Percentiles rank a stretch among this genome's conserved stretches.
These are phyloP conservation scores for Glycine latifolia DNA, from an alignment of 306 rosid genomes.

Conservation along the genomic window DNA sequence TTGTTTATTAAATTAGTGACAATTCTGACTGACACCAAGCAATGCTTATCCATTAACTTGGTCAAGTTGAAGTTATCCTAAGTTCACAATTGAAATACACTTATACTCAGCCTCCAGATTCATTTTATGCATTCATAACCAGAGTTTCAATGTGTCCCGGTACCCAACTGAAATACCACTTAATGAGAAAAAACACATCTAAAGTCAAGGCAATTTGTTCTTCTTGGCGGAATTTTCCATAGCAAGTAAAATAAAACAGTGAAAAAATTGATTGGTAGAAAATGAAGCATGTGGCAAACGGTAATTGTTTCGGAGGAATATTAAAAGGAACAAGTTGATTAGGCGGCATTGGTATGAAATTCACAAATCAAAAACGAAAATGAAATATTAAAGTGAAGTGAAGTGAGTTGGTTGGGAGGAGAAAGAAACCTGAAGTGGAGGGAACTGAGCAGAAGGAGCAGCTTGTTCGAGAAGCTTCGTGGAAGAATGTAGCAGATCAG, in stretches of 20 bases:
- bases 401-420: neutral
- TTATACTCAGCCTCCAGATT: constrained; percentile 14
- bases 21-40: constrained; percentile 22
- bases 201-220: neutral
- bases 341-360: constrained; percentile 5
- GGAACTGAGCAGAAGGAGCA: constrained; percentile 96
- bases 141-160: no score
- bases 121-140: neutral
- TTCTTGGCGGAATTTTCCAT: neutral
- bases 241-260: neutral
- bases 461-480: constrained; percentile 99
- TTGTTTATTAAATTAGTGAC: neutral
- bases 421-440: constrained; percentile 85
- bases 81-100: constrained; percentile 30
- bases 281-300: neutral
- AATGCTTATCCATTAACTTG: constrained; percentile 15
- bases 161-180: no score
- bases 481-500: constrained; percentile 91
- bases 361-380: neutral
- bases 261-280: neutral
- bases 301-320: neutral
- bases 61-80: constrained; percentile 27
- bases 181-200: neutral
- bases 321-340: constrained; percentile 16
- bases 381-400: neutral